Conservation (phyloP, 1,284 basidiomycete species). For the Trametes versicolor region DNA sequence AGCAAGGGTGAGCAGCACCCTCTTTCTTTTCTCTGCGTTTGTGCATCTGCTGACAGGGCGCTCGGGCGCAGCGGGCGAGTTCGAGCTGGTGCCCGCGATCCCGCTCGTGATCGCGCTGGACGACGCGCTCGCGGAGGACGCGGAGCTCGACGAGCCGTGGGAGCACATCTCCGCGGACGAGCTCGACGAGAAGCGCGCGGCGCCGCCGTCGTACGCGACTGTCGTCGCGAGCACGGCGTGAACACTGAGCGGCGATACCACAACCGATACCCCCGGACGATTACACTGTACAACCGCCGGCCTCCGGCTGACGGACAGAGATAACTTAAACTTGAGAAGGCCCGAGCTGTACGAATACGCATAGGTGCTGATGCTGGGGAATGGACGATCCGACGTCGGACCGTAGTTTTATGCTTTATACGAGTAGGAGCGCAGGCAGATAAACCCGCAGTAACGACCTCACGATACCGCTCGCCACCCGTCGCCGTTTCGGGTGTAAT, state of each 20-base stretch:
- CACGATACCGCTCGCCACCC: conserved; percentile 15
- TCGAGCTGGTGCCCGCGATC: conserved; percentile 61
- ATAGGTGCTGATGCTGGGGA: neutral
- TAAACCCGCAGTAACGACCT: conserved; percentile 27
- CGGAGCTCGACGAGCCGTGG: conserved; percentile 62
- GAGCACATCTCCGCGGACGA: conserved; percentile 58
- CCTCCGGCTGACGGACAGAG: neutral
- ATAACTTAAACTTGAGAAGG: neutral
- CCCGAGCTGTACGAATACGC: conserved; percentile 7
- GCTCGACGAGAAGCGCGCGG: conserved; percentile 44
- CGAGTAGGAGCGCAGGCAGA: conserved; percentile 6
- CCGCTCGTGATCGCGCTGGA: conserved; percentile 65
- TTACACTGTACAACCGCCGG: neutral
- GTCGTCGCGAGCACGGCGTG: conserved; percentile 44
- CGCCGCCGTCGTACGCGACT: conserved; percentile 53
- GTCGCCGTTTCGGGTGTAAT: neutral
- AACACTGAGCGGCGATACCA: conserved; percentile 1
- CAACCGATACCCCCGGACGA: conserved; percentile 2
- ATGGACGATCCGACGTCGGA: neutral
- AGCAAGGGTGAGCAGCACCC: conserved; percentile 44
- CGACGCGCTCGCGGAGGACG: conserved; percentile 48
- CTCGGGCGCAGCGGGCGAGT: conserved; percentile 50
- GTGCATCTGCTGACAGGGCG: conserved; percentile 10
- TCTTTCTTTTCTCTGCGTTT: neutral
- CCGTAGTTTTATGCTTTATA: neutral